Evolutionary conservation across 1,139 yeast species (phyloP).

Genomic region (Pichia sp.): DNA sequence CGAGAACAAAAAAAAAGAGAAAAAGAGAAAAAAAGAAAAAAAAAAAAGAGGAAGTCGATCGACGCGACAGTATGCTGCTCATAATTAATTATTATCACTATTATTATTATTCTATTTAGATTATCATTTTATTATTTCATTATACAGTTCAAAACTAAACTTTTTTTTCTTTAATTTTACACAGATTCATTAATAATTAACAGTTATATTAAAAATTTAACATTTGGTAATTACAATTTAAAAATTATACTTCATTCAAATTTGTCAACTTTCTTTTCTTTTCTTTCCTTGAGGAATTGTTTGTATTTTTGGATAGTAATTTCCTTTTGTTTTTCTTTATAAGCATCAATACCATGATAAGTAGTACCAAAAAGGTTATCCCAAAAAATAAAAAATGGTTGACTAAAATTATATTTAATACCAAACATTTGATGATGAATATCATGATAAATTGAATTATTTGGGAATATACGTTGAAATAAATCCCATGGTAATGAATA

Average conservation of each 20-base stretch:
- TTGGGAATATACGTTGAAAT: slow-evolving; percentile 85
- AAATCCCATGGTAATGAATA: slow-evolving; percentile 87
- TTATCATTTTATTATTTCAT: background rate
- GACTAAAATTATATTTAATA: slow-evolving; percentile 87
- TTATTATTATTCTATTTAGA: too few relatives aligned
- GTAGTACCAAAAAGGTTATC: slow-evolving; percentile 67
- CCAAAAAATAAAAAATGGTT: slow-evolving; percentile 96
- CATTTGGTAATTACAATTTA: too few relatives aligned
- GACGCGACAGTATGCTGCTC: background rate
- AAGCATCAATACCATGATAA: slow-evolving; percentile 59
- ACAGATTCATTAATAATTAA: too few relatives aligned
- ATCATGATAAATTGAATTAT: slow-evolving; percentile 92
- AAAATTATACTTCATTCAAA: background rate
- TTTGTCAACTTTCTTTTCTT: slow-evolving; percentile 12
- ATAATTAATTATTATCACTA: background rate
- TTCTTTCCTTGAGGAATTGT: slow-evolving; percentile 48
- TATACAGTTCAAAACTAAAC: background rate
- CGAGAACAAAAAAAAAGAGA: background rate
- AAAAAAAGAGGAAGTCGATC: background rate
- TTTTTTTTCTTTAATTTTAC: too few relatives aligned
- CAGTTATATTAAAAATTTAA: too few relatives aligned
- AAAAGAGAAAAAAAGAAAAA: background rate
- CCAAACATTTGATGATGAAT: slow-evolving; percentile 97
- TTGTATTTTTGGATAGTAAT: slow-evolving; percentile 59
- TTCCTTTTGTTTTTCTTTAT: slow-evolving; percentile 49